These are phyloP conservation scores for Globisporangium uncinulatum DNA, from an alignment of 352 stramenopile genomes.

Conservation along the genomic window DNA sequence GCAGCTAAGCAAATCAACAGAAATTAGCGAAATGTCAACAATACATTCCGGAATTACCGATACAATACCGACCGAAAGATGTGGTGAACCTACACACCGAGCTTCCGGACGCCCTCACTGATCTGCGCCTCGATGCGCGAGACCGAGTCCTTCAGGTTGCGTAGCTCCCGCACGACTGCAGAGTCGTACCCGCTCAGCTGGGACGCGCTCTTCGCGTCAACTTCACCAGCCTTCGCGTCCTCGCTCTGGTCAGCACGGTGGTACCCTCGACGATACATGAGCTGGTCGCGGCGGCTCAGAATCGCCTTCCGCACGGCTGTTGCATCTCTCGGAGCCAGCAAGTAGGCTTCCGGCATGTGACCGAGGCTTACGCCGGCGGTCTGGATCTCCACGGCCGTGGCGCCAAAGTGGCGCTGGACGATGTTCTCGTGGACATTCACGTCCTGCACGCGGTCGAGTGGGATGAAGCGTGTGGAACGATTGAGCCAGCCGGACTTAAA, in stretches of 20 bases:
- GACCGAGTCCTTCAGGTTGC: slow-evolving; percentile 19
- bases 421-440: slow-evolving; percentile 35
- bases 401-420: slow-evolving; percentile 27
- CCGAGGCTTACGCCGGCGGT: slow-evolving; percentile 20
- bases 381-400: slow-evolving; percentile 36
- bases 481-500: slow-evolving; percentile 35
- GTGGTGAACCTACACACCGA: not conserved
- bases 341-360: slow-evolving; percentile 16
- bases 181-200: not conserved
- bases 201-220: not conserved
- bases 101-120: slow-evolving; percentile 1
- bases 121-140: slow-evolving; percentile 16
- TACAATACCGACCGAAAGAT: not conserved
- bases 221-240: not conserved
- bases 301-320: slow-evolving; percentile 31
- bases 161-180: slow-evolving; percentile 11
- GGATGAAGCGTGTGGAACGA: slow-evolving; percentile 34
- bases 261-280: slow-evolving; percentile 23
- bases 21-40: not conserved
- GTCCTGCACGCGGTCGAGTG: slow-evolving; percentile 41
- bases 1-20: not conserved
- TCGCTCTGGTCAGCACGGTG: not conserved
- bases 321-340: slow-evolving; percentile 30
- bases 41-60: too few species aligned
- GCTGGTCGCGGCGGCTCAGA: slow-evolving; percentile 34